A percentile compares a stretch with the other conserved stretches of the same genome.
These are phyloP conservation scores for Pneumocystis carinii DNA, from an alignment of 1,139 yeast genomes.

Conservation along the genomic window DNA sequence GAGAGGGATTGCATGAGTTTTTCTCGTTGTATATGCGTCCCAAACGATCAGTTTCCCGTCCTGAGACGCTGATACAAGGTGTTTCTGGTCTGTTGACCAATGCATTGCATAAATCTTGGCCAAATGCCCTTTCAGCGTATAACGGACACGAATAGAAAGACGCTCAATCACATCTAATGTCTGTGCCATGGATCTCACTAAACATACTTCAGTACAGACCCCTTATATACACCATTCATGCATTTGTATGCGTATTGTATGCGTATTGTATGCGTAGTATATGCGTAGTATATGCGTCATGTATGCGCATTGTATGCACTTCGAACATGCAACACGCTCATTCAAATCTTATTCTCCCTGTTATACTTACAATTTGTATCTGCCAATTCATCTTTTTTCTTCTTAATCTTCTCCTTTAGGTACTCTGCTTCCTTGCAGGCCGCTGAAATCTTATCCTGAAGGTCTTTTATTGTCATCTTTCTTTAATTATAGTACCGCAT, in stretches of 20 bases:
- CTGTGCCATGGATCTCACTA: slow-evolving; percentile 10
- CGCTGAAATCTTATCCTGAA: slow-evolving; percentile 15
- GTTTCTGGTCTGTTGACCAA: slow-evolving; percentile 51
- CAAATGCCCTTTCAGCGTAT: slow-evolving; percentile 45
- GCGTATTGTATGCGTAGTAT: neutral
- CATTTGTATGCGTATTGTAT: neutral
- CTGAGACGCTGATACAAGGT: slow-evolving; percentile 60
- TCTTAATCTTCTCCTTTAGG: slow-evolving; percentile 15
- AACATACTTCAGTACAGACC: neutral
- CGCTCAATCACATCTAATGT: slow-evolving; percentile 13
- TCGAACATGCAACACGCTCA: too few relatives aligned
- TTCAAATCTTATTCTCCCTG: too few relatives aligned
- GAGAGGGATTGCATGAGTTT: slow-evolving; percentile 45
- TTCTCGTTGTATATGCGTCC: slow-evolving; percentile 65
- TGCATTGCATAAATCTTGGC: slow-evolving; percentile 55
- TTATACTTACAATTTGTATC: slow-evolving; percentile 15
- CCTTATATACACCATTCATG: neutral
- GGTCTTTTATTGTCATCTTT: slow-evolving; percentile 30
- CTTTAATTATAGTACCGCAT: too few relatives aligned
- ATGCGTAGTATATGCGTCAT: too few relatives aligned
- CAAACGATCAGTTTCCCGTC: slow-evolving; percentile 77
- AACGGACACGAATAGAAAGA: slow-evolving; percentile 14
- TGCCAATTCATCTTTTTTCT: slow-evolving; percentile 14
- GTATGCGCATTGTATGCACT: too few relatives aligned
- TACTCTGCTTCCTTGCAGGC: slow-evolving; percentile 15